phyloP scores from a whole-genome alignment of 129 eudicot genomes.

The Saposhnikovia divaricata region DNA sequence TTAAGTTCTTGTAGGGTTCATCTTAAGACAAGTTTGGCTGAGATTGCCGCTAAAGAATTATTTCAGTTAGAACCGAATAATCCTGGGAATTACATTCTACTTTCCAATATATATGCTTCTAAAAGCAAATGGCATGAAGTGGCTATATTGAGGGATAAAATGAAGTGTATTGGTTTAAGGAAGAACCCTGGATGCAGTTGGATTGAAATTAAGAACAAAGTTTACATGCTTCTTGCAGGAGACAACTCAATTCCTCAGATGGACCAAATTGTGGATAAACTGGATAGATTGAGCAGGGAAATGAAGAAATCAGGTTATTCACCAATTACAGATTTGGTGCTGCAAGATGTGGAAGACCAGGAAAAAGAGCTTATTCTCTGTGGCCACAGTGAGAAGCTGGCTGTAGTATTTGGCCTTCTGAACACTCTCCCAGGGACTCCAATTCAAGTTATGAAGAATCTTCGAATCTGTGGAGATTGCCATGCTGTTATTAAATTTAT shows the following conservation, averaged over 20 bases:
- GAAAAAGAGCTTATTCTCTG: conserved; percentile 85
- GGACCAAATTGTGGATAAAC: conserved; percentile 45
- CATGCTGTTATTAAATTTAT: conserved; percentile 68
- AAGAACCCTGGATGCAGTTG: conserved; percentile 97
- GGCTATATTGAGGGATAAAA: conserved; percentile 54
- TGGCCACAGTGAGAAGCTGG: conserved; percentile 91
- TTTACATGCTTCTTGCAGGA: conserved; percentile 85
- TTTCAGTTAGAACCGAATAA: conserved; percentile 72
- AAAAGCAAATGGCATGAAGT: conserved; percentile 73
- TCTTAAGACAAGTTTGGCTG: conserved; percentile 44
- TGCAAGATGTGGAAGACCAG: conserved; percentile 97
- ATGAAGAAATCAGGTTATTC: conserved; percentile 64
- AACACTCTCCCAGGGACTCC: conserved; percentile 61
- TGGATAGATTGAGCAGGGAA: conserved; percentile 40
- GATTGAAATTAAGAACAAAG: conserved; percentile 83
- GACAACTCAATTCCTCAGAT: conserved; percentile 72
- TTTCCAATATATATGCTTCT: conserved; percentile 80
- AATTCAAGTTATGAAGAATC: conserved; percentile 76
- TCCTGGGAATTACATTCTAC: conserved; percentile 74
- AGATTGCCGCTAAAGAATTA: conserved; percentile 62
- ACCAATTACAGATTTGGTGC: conserved; percentile 55
- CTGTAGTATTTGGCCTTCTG: conserved; percentile 73
- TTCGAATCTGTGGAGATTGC: conserved; percentile 30
- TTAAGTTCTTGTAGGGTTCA: conserved; percentile 83
- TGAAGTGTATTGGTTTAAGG: conserved; percentile 75